Evolutionary conservation across 805 yeast species (phyloP), one percentile per base, ranked within the genome.

Genomic region (Naumovozyma dairenensis): DNA sequence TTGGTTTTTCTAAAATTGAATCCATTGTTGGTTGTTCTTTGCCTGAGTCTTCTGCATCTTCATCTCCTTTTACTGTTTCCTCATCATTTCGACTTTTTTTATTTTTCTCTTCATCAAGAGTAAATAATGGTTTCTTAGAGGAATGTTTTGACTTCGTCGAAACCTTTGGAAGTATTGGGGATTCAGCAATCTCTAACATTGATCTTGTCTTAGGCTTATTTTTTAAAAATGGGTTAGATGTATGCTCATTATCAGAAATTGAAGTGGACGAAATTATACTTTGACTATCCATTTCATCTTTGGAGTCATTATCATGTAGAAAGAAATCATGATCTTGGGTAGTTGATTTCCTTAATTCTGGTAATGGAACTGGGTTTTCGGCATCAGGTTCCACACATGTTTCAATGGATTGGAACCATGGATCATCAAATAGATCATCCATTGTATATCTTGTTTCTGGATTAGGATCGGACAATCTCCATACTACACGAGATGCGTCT

Each of bases 401-500:
- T 42, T 74, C 80, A 32, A 79, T 61, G 4, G 58, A 42, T 19
- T 55, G 60, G 49, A 80, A 80, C 76, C 81, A 80, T 5, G 79
- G 74, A 45, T 80, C 86, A 3, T 63, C 49, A 40, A 76, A 73
- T 20, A 81, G 56, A 14, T 67, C 64, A 1, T 69, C 65, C 40
- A 81, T 46, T 9, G 70, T 64, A 49, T 74, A 74, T 40, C 93
- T 63, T 6, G 71, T 63, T 1, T 46, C 49, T 0, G 69, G 63
- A 21, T 72, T 62, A 3, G 85, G 84, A 46, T 80, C 86, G 49
- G 80, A 71, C 31, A 81, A 57, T 53, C 81, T 71, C 85, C 87
- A 80, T 6, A 83, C 76, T 7, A 68, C 74, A 45, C 92, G 65
- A 2, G 87, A 72, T 17, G 80, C 77, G 15, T 77, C 79, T 1